Percentiles rank a stretch among this genome's conserved stretches.
These are phyloP conservation scores for Lachancea sp. DNA, from an alignment of 805 yeast species.

Conservation along the genomic window DNA sequence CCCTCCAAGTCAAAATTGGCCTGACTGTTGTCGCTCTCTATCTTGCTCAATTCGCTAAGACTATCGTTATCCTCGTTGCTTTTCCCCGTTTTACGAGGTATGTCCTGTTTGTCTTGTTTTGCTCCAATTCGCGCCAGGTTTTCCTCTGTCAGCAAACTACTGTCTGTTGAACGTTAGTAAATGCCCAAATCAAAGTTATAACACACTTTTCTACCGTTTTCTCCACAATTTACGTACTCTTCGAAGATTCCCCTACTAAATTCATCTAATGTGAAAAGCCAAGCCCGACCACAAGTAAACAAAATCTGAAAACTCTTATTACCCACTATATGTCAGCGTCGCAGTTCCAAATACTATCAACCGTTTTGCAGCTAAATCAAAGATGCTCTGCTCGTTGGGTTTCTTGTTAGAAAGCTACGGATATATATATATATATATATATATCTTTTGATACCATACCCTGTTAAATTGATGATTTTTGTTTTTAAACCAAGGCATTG, in stretches of 20 bases:
- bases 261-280: constrained; percentile 1
- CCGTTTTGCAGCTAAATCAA: too few relatives aligned
- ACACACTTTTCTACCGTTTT: not conserved
- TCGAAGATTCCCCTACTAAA: not conserved
- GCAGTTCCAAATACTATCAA: too few relatives aligned
- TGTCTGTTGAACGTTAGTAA: constrained; percentile 2
- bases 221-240: not conserved
- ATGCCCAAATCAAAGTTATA: not conserved
- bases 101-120: not conserved
- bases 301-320: too few relatives aligned
- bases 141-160: constrained; percentile 7
- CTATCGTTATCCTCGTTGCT: constrained; percentile 7
- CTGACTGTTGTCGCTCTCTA: constrained; percentile 16
- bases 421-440: too few relatives aligned
- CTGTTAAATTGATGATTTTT: too few relatives aligned
- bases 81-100: not conserved
- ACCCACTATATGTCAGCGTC: too few relatives aligned
- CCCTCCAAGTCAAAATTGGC: constrained; percentile 40
- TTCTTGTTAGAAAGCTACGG: too few relatives aligned
- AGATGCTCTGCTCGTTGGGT: too few relatives aligned
- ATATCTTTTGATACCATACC: too few relatives aligned
- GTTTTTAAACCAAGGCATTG: not conserved
- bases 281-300: not conserved
- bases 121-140: constrained; percentile 8
- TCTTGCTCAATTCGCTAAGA: constrained; percentile 21